Percentiles rank a stretch among this genome's conserved stretches.
phyloP scores from a whole-genome alignment of 2,329 filamentous ascomycete genomes.

The Botrytis pseudocinerea region DNA sequence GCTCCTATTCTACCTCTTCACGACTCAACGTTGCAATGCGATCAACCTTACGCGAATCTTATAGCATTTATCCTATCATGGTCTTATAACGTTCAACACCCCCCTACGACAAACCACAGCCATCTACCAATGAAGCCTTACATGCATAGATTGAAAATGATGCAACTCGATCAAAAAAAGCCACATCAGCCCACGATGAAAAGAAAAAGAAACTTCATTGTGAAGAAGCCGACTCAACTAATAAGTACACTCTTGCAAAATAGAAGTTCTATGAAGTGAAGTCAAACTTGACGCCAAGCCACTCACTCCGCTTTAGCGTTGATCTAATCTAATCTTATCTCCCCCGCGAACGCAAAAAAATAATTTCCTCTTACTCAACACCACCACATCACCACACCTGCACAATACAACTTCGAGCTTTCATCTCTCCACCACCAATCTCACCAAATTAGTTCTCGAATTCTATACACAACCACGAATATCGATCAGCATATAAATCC shows the following conservation, averaged over 20 bases:
- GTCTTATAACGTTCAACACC: background rate
- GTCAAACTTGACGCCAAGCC: background rate
- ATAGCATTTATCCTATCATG: background rate
- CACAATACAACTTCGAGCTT: background rate
- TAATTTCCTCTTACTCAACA: background rate
- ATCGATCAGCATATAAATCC: rapidly evolving
- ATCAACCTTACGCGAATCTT: too few relatives aligned
- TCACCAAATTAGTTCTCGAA: too few relatives aligned
- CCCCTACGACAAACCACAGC: background rate
- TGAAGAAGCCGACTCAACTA: background rate
- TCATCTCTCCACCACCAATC: background rate
- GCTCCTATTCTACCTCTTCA: too few relatives aligned
- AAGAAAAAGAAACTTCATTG: background rate
- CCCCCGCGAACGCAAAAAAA: conserved; percentile 18
- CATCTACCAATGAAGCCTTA: background rate
- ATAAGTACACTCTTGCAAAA: background rate
- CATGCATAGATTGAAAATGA: background rate
- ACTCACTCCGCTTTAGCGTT: background rate
- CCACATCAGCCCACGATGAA: background rate
- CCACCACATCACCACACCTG: background rate
- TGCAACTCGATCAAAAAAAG: background rate
- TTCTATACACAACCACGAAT: background rate
- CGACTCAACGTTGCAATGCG: too few relatives aligned
- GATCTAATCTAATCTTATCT: conserved; percentile 22
- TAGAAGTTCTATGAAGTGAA: background rate